Conservation (phyloP, 345 rosid species). For the Balakata baccata region DNA sequence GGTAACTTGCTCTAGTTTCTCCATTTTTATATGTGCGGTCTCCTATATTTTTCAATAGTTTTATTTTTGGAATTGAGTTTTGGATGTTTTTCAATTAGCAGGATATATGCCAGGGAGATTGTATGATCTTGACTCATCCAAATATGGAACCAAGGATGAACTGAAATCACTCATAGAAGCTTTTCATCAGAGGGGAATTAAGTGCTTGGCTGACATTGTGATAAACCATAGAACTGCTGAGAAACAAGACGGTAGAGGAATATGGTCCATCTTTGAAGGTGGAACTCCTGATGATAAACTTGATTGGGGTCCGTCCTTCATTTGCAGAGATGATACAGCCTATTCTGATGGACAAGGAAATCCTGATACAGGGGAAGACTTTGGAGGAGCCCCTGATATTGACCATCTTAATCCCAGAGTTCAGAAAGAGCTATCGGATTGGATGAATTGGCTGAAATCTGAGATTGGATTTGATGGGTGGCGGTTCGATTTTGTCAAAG, state of each 20-base stretch:
- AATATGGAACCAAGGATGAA: conserved; percentile 57
- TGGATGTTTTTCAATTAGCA: conserved; percentile 20
- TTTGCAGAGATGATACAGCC: conserved; percentile 49
- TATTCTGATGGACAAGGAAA: conserved; percentile 68
- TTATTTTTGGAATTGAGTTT: not conserved
- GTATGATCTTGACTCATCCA: conserved; percentile 67
- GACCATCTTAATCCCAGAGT: conserved; percentile 72
- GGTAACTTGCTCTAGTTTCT: too few relatives aligned
- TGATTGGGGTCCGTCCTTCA: conserved; percentile 80
- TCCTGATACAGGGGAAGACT: conserved; percentile 57
- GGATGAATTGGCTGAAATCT: conserved; percentile 87
- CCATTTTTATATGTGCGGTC: too few relatives aligned
- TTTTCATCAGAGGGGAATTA: conserved; percentile 53
- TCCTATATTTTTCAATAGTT: too few relatives aligned
- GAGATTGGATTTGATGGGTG: conserved; percentile 76
- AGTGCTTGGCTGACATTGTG: conserved; percentile 75
- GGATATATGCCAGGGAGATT: conserved; percentile 92
- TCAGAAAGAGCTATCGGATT: conserved; percentile 64
- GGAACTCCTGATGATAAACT: conserved; percentile 72
- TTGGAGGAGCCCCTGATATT: conserved; percentile 63
- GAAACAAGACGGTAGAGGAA: conserved; percentile 61
- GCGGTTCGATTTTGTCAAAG: conserved; percentile 70
- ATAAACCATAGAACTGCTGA: conserved; percentile 85
- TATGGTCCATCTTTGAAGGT: conserved; percentile 71
- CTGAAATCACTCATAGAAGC: conserved; percentile 51